Conservation (phyloP, 495 filamentous ascomycete species). For the Bathelium albidoporum region DNA sequence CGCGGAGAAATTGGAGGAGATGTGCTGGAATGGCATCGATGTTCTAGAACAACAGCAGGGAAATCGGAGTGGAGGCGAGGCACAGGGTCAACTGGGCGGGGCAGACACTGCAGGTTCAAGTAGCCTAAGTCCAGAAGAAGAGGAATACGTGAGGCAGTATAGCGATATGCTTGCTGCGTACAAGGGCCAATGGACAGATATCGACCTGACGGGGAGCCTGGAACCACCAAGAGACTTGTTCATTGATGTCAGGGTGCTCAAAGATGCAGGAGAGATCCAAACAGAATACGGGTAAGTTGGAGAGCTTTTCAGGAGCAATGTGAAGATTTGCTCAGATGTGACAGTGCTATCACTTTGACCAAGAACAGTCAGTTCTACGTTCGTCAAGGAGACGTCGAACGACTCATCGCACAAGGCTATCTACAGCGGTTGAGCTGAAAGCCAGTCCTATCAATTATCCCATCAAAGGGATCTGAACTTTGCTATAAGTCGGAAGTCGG, state of each 20-base stretch:
- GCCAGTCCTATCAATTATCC: not conserved
- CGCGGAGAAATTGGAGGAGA: slow-evolving; percentile 83
- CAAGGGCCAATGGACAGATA: slow-evolving; percentile 98
- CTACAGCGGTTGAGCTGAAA: slow-evolving; percentile 78
- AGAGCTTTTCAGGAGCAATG: not conserved
- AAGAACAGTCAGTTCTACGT: slow-evolving; percentile 99
- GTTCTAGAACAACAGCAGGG: slow-evolving; percentile 50
- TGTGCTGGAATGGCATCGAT: slow-evolving; percentile 85
- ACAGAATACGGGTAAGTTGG: slow-evolving; percentile 88
- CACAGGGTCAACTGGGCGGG: not conserved
- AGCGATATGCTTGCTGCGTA: slow-evolving; percentile 87
- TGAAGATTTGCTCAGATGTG: not conserved
- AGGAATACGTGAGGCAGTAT: slow-evolving; percentile 89
- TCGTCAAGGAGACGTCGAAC: slow-evolving; percentile 89
- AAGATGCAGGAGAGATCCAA: slow-evolving; percentile 97
- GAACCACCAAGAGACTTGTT: slow-evolving; percentile 93
- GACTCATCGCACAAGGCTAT: slow-evolving; percentile 93
- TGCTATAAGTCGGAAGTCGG: no score
- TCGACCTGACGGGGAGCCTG: slow-evolving; percentile 89
- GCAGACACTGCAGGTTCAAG: slow-evolving; percentile 45
- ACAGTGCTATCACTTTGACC: slow-evolving; percentile 84
- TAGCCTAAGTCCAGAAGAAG: slow-evolving; percentile 91
- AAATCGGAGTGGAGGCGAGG: slow-evolving; percentile 22
- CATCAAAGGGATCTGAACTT: not conserved
- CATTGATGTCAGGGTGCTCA: slow-evolving; percentile 92